Percentiles rank a stretch among this genome's conserved stretches.
Evolutionary conservation across 2,329 filamentous ascomycete genomes (phyloP).

Genomic region (Ascochyta lentis): DNA sequence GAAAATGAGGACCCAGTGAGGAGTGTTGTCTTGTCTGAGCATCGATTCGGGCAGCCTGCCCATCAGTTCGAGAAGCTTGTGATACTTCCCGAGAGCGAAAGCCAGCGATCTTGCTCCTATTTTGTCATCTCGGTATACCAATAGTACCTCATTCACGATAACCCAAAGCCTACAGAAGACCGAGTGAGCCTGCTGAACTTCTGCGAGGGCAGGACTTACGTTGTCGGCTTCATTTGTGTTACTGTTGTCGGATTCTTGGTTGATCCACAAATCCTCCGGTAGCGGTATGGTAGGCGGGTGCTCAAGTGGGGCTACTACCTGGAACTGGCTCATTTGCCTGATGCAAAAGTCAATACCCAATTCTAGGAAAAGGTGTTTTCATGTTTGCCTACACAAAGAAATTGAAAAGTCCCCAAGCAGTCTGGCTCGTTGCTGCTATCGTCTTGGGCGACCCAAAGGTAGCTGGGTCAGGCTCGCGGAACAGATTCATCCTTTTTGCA

Average conservation of each 20-base stretch:
- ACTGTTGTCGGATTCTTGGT: neutral
- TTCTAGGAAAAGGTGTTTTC: neutral
- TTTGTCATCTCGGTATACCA: slow-evolving; percentile 17
- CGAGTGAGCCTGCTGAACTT: slow-evolving; percentile 11
- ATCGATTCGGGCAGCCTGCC: slow-evolving; percentile 8
- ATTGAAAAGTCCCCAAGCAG: slow-evolving; percentile 22
- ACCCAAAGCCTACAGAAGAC: slow-evolving; percentile 17
- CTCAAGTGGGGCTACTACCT: slow-evolving; percentile 11
- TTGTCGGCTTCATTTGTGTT: neutral
- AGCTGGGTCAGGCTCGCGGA: slow-evolving; percentile 12
- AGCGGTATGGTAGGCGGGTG: slow-evolving; percentile 16
- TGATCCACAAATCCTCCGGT: slow-evolving; percentile 3
- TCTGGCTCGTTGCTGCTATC: slow-evolving; percentile 13
- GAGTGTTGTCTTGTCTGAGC: slow-evolving; percentile 2
- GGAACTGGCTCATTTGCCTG: slow-evolving; percentile 19
- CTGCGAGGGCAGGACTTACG: slow-evolving; percentile 3
- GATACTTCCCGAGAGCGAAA: slow-evolving; percentile 21
- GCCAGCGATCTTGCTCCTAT: slow-evolving; percentile 12
- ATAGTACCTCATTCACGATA: slow-evolving; percentile 15
- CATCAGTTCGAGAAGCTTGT: slow-evolving; percentile 9
- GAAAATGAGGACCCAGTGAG: slow-evolving; percentile 19
- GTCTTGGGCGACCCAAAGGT: slow-evolving; percentile 3
- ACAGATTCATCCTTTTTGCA: slow-evolving; percentile 16
- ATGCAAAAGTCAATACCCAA: slow-evolving; percentile 10
- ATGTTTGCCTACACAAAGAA: slow-evolving; percentile 17